Percentiles rank a stretch among this genome's conserved stretches.
Conservation (phyloP, 257 asterid species). For the Plectranthus barbatus region DNA sequence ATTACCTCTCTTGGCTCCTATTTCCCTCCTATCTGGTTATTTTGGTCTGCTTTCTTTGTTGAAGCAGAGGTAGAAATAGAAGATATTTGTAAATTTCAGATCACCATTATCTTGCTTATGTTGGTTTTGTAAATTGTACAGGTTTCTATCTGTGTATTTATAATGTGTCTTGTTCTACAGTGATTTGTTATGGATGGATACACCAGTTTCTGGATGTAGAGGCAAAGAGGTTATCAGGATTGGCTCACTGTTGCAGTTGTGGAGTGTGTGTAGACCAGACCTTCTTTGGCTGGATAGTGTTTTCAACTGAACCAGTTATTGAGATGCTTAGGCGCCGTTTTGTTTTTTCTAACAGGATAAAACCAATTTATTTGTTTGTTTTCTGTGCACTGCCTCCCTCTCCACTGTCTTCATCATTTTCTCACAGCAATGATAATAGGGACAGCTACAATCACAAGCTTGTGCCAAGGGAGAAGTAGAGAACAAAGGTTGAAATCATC, state of each 20-base stretch:
- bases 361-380: background rate
- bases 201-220: conserved; percentile 4
- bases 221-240: background rate
- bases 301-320: background rate
- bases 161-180: conserved; percentile 16
- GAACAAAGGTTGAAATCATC: no score
- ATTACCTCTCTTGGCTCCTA: background rate
- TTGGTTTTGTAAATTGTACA: no score
- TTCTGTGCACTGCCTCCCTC: background rate
- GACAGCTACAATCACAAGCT: no score
- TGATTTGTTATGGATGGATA: conserved; percentile 6
- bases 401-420: no score
- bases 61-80: no score
- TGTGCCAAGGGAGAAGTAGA: no score
- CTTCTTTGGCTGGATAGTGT: conserved; percentile 11
- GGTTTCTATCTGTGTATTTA: background rate
- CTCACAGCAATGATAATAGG: no score
- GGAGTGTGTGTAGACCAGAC: background rate
- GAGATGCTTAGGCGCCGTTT: conserved; percentile 5
- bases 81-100: no score
- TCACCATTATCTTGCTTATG: no score
- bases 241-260: conserved; percentile 6
- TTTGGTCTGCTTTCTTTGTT: no score
- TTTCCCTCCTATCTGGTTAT: no score
- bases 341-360: background rate